phyloP scores from a whole-genome alignment of 2,329 filamentous ascomycete species.

The Sclerotinia spermophila region DNA sequence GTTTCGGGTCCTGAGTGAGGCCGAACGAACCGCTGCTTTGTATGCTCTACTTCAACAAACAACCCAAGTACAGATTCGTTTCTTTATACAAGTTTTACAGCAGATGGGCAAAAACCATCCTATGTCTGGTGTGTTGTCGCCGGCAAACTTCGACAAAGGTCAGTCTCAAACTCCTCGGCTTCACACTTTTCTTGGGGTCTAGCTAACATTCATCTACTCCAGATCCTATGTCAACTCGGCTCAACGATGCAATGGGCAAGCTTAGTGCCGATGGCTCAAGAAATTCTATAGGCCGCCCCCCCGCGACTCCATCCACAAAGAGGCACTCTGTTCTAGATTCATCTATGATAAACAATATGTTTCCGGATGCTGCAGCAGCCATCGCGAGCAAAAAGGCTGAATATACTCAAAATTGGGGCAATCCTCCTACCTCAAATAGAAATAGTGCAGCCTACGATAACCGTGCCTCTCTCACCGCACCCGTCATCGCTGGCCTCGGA shows the following conservation, averaged over 20 bases:
- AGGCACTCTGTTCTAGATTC: constrained; percentile 92
- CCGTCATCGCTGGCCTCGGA: constrained; percentile 68
- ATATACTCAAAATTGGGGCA: constrained; percentile 92
- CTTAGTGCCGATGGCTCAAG: constrained; percentile 82
- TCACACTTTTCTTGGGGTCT: background rate
- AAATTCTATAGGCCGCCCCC: constrained; percentile 79
- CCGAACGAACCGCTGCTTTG: constrained; percentile 89
- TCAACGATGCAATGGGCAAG: constrained; percentile 96
- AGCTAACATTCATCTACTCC: constrained; percentile 20
- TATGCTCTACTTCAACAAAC: constrained; percentile 97
- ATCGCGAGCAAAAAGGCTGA: constrained; percentile 98
- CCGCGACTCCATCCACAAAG: constrained; percentile 74
- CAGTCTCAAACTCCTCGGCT: constrained; percentile 33
- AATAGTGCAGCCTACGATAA: constrained; percentile 82
- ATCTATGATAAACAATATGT: constrained; percentile 96
- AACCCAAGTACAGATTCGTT: constrained; percentile 96
- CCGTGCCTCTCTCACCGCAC: constrained; percentile 66
- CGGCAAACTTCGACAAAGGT: constrained; percentile 97
- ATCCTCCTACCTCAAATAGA: constrained; percentile 83
- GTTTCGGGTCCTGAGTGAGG: constrained; percentile 96
- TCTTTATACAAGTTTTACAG: constrained; percentile 98
- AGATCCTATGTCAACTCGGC: constrained; percentile 96
- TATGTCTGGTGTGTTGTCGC: constrained; percentile 92
- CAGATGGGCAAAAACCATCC: constrained; percentile 99
- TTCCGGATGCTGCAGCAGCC: constrained; percentile 95